A percentile compares a stretch with the other conserved stretches of the same genome.
Evolutionary conservation across 1,139 yeast species (phyloP).

Genomic region (Lodderomyces theae): DNA sequence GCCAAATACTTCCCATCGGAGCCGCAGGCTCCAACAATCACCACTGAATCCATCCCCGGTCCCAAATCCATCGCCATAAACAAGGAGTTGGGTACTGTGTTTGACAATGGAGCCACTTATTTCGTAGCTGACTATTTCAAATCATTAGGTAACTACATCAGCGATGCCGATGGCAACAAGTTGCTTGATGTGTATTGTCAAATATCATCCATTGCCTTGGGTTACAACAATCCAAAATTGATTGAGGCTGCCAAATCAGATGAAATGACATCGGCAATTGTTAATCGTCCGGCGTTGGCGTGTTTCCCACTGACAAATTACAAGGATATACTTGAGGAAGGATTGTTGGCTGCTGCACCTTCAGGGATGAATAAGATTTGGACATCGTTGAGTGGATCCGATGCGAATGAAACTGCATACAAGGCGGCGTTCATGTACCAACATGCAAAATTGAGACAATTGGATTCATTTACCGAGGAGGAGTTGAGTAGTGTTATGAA

Average conservation of each 20-base stretch:
- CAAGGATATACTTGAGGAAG: conserved; percentile 47
- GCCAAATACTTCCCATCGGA: conserved; percentile 46
- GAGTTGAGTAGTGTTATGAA: conserved; percentile 64
- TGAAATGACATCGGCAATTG: conserved; percentile 64
- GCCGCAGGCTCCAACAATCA: conserved; percentile 50
- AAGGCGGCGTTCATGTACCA: conserved; percentile 79
- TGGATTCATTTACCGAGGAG: conserved; percentile 49
- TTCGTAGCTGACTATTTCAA: conserved; percentile 65
- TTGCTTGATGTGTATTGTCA: conserved; percentile 68
- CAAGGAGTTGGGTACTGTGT: conserved; percentile 51
- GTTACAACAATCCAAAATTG: conserved; percentile 73
- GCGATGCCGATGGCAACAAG: conserved; percentile 68
- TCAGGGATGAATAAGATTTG: conserved; percentile 63
- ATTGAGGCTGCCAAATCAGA: conserved; percentile 59
- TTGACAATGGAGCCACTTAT: conserved; percentile 68
- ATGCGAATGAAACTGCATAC: conserved; percentile 74
- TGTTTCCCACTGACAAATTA: conserved; percentile 66
- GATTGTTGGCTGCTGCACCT: conserved; percentile 67
- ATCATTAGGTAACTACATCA: conserved; percentile 67
- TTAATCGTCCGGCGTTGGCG: conserved; percentile 74
- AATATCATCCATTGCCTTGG: conserved; percentile 71
- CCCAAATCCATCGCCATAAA: conserved; percentile 51
- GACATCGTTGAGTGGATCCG: conserved; percentile 72
- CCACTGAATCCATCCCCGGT: conserved; percentile 55
- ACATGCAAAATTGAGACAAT: conserved; percentile 57